Base-by-base conservation (phyloP, 2,329 filamentous ascomycete genomes). In the Clonostachys rosea region DNA sequence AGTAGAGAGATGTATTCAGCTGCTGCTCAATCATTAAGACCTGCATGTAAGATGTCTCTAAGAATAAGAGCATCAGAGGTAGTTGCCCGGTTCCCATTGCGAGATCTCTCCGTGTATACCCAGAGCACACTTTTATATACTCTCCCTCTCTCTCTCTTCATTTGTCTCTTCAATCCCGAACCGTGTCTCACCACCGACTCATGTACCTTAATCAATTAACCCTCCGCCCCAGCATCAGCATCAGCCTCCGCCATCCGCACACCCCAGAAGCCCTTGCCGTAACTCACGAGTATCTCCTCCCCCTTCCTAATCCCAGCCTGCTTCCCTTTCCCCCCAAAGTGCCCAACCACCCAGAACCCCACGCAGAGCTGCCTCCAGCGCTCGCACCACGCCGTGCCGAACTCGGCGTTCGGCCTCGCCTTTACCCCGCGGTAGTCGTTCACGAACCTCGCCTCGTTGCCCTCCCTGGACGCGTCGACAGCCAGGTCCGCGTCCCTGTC, bases 201-300 rank as follows among this genome's bases (percentile, higher is more conserved):
- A 30, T 10, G 9, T 30, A 30, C 24, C 24, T 8, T 30, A 4
- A 30, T 3, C 24, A 30, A 30, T 30, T 8, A 30, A 30, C 24
- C 24, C 24, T 30, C 24, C 24, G 10, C 8, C 24, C 24, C 24
- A 30, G 24, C 9, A 30, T 14, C 44, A 30, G 24, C 24, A 10
- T 9, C 44, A 14, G 54, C 56, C 20, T 57, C 53, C 52, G 65
- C 66, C 48, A 63, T 66, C 54, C 63, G 73, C 61, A 62, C 59
- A 67, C 72, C 59, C 81, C 83, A 86, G 52, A 87, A 86, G 1
- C 83, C 83, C 60, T 82, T 86, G 6, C 82, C 83, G 56, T 86
- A 86, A 53, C 79, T 84, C 12, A 86, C 78, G 45, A 85, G 58
- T 46, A 86, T 78, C 69, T 86, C 83, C 50, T 83, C 74, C 2